Base-by-base conservation (phyloP, 2,329 filamentous ascomycete species). In the Pseudopyricularia cyperi region DNA sequence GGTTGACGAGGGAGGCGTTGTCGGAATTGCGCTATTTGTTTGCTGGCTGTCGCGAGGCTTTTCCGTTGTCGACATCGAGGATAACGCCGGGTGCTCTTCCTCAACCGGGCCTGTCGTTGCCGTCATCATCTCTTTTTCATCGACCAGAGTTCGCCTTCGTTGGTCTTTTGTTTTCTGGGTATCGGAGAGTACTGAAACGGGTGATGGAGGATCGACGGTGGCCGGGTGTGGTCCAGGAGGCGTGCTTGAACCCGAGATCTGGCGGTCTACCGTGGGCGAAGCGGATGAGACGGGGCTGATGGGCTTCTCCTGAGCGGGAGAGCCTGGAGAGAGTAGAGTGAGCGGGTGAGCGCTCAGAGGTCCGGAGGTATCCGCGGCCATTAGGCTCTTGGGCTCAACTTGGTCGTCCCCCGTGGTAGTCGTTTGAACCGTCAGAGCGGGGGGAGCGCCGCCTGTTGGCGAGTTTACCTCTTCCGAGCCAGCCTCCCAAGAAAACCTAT, bases 401-500 rank as follows among this genome's bases (percentile, higher is more conserved):
- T 48, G 34, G n/a, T n/a, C 7, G 14, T 11, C 33, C 4, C 39
- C n/a, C 11, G n/a, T 33, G 9, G 44, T 14, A 15, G 32, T 17
- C 15, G 34, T 30, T 12, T 28, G 33, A n/a, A 50, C 12, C 3
- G 42, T 39, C 28, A 50, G 30, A 24, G 44, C 37, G 14, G 47
- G 46, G 15, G 52, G 39, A 35, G 28, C 44, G 12, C 47, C 1
- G 9, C 19, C 54, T 48, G 30, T 55, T 42, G 42, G 42, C 30
- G 53, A 47, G 1, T 51, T 46, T 15, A 51, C 53, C 48, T 62
- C 54, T 39, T 66, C 65, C 1, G 57, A 46, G 1, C 56, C 61
- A 6, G 61, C 58, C 55, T 73, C 71, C 71, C 71, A 74, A 3
- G 71, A 73, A 52, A 73, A 73, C 1, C 67, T 66, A 22, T 58